Evolutionary conservation across 2,329 filamentous ascomycete genomes (phyloP).

Genomic region (Ophiocordyceps camponoti-rufipedis): DNA sequence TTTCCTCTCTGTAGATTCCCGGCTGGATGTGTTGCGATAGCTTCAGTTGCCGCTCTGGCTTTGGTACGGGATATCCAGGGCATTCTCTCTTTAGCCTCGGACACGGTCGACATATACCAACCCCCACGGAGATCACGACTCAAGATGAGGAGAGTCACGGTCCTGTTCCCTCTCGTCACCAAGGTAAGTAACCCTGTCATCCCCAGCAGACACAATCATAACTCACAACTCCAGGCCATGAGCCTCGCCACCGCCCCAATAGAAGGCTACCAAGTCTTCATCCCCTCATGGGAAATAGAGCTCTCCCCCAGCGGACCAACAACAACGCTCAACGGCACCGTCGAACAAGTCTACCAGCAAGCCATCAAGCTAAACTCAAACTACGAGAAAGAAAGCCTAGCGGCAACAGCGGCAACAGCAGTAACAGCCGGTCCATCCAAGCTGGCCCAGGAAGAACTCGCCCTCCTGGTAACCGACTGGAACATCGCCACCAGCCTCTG

Average conservation of each 20-base stretch:
- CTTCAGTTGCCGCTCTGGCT: no score
- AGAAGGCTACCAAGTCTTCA: slow-evolving; percentile 1
- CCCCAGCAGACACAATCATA: not conserved
- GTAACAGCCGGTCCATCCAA: not conserved
- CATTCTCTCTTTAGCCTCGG: not conserved
- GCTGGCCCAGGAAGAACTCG: not conserved
- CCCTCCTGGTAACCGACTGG: not conserved
- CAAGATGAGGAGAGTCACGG: not conserved
- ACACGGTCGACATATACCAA: not conserved
- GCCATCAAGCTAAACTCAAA: slow-evolving; percentile 5
- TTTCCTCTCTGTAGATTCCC: no score
- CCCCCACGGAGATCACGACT: not conserved
- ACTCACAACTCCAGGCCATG: not conserved
- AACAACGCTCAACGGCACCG: slow-evolving; percentile 5
- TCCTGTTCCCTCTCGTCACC: not conserved
- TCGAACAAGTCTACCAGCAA: slow-evolving; percentile 5
- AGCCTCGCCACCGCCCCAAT: not conserved
- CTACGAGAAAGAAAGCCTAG: slow-evolving; percentile 3
- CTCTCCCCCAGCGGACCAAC: slow-evolving; percentile 2
- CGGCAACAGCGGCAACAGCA: not conserved
- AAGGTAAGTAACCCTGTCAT: not conserved
- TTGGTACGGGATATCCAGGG: no score
- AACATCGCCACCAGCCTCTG: not conserved
- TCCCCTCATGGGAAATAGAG: slow-evolving; percentile 4
- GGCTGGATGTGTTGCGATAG: no score